Percentiles rank a stretch among this genome's conserved stretches.
Conservation (phyloP, 129 eudicot species). For the Mikania micrantha region DNA sequence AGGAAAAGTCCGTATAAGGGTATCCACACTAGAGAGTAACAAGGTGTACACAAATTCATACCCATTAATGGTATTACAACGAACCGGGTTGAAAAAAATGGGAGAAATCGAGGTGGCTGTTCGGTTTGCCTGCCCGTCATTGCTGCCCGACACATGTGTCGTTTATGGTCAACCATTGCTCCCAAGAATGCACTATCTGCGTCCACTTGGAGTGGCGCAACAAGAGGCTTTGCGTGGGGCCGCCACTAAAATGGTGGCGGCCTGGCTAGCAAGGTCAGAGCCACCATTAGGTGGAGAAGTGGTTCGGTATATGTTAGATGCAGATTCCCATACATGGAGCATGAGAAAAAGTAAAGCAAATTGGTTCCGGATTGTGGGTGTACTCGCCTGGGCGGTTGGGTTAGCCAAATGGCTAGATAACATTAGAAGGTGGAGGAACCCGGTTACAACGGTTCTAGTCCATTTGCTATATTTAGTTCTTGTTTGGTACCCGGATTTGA, state of each 20-base stretch:
- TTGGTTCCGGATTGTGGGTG: conserved; percentile 94
- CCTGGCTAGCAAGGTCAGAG: conserved; percentile 92
- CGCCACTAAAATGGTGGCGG: conserved; percentile 92
- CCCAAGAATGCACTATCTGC: conserved; percentile 89
- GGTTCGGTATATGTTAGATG: conserved; percentile 83
- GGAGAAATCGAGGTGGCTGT: conserved; percentile 94
- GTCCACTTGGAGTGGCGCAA: conserved; percentile 96
- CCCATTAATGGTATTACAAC: conserved; percentile 64
- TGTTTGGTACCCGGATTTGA: conserved; percentile 93
- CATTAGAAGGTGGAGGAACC: conserved; percentile 82
- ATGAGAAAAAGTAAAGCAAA: conserved; percentile 93
- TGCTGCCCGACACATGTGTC: conserved; percentile 79
- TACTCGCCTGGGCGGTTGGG: conserved; percentile 94
- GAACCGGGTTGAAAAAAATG: conserved; percentile 92
- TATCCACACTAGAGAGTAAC: conserved; percentile 88
- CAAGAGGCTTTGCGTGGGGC: conserved; percentile 97
- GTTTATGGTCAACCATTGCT: conserved; percentile 81
- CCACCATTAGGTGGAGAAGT: conserved; percentile 94
- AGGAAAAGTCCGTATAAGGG: conserved; percentile 83
- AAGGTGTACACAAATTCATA: conserved; percentile 85
- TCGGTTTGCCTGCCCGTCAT: conserved; percentile 79
- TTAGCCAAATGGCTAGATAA: conserved; percentile 87
- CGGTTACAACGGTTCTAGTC: conserved; percentile 77
- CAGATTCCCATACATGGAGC: conserved; percentile 94
- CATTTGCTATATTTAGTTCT: conserved; percentile 82